Evolutionary conservation across 257 asterid species (phyloP), one percentile per base, ranked within the genome.

Genomic region (Nemophila menziesii): DNA sequence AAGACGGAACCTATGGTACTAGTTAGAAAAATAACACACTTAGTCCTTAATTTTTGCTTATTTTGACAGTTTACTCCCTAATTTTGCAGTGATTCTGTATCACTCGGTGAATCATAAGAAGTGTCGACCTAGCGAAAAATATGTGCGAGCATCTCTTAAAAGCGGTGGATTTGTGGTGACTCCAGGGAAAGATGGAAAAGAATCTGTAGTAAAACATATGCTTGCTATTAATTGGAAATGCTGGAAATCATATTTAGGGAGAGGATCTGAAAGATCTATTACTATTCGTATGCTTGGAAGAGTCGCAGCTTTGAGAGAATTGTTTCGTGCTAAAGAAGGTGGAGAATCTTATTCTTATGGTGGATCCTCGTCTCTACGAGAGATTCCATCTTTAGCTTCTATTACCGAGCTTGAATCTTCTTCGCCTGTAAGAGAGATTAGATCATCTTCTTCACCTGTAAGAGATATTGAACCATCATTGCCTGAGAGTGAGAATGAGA

Each of bases 1-100:
- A 80, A 15, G 95, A 89, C 38, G 95, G 95, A 62, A 76, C 92
- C 48, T 89, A 84, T 22, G 98, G 98, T 89, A n/a, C n/a, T n/a
- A n/a, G n/a, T n/a, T n/a, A n/a, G n/a, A n/a, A n/a, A n/a, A n/a
- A n/a, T n/a, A 75, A 34, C 48, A 5, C 11, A 12, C n/a, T 6
- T 8, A n/a, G 21, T 15, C 18, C 18, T 4, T 9, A 6, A 40
- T 5, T 1, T 40, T 17, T 8, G 21, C 6, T 23, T 17, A 16
- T 20, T 40, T 13, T 2, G 16, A 20, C 12, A n/a, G n/a, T n/a
- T n/a, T 41, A 5, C 22, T 12, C 22, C 14, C 46, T 41, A 41
- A 4, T 24, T 4, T 48, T 75, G 77, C 86, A 89, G 97, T 78
- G 20, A 76, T 89, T 54, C 86, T 84, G 43, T 89, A 64, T 70